Base-by-base conservation (phyloP, 1,284 basidiomycete genomes). In the Porodaedalea pini region DNA sequence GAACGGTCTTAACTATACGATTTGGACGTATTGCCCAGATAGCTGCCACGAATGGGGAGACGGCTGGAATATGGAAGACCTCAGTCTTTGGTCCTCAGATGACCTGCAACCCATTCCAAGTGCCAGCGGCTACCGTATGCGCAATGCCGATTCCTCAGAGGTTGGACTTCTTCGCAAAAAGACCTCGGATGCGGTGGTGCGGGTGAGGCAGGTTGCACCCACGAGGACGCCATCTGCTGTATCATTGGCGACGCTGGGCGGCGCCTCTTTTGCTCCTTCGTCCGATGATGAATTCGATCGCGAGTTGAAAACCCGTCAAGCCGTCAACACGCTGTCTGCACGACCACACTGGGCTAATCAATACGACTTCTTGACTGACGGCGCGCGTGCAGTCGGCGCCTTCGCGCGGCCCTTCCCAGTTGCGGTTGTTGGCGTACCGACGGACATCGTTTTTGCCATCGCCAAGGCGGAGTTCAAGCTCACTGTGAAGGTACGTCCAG, bases 41-140 rank as follows among this genome's bases (percentile, higher is more conserved):
- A 81, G 78, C 67, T 80, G 77, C 23, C 94, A 98, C 69, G 72
- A 82, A 66, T 98, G 92, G 92, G 94, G 95, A 17, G 96, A 98
- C 69, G 85, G 86, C 2, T 99, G 95, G 95, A 95, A 98, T 69
- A 85, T 92, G 71, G 96, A 99, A 73, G 96, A 98, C 72, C 72
- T 98, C 57, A 94, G 92, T 61, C 64, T 96, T 10, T 98, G 92
- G 92, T 89, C 88, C 64, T 64, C 69, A 2, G 92, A 96, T 67
- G 95, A 96, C 68, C 62, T 84, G 64, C 73, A 68, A 64, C 70
- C 64, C 56, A 66, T 47, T 25, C 31, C 29, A 62, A 62, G 67
- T 68, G 65, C 65, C 61, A 27, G 48, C 57, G 48, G 41, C 19
- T 54, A 48, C n/a, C 50, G 45, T 15, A 57, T 57, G 50, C 45